Evolutionary conservation across 2,329 filamentous ascomycete species (phyloP).

Genomic region (Microsporum canis): DNA sequence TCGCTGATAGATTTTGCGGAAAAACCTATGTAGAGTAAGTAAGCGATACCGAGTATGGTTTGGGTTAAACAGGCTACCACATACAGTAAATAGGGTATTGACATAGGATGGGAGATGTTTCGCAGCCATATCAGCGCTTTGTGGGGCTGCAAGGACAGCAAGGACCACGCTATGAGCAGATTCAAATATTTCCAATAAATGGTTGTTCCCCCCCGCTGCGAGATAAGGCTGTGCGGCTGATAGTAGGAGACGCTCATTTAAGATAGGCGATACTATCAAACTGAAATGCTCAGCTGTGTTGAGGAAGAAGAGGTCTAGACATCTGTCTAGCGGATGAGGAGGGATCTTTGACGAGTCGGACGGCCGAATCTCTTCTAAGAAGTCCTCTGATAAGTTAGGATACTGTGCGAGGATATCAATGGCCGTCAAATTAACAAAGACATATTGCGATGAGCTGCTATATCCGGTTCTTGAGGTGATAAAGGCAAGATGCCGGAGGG

Average conservation of each 20-base stretch:
- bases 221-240: slow-evolving; percentile 66
- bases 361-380: slow-evolving; percentile 54
- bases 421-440: slow-evolving; percentile 69
- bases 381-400: slow-evolving; percentile 51
- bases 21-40: slow-evolving; percentile 45
- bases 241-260: slow-evolving; percentile 62
- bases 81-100: slow-evolving; percentile 57
- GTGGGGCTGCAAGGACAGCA: slow-evolving; percentile 66
- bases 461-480: slow-evolving; percentile 64
- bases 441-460: slow-evolving; percentile 68
- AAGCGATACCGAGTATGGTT: not conserved
- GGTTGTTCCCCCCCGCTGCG: slow-evolving; percentile 44
- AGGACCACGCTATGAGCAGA: slow-evolving; percentile 74
- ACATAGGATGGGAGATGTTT: slow-evolving; percentile 73
- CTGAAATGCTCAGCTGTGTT: slow-evolving; percentile 78
- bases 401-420: slow-evolving; percentile 72
- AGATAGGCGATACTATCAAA: slow-evolving; percentile 52
- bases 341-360: slow-evolving; percentile 46
- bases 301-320: slow-evolving; percentile 77
- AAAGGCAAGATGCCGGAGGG: slow-evolving; percentile 68
- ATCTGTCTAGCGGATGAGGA: slow-evolving; percentile 54
- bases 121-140: slow-evolving; percentile 59
- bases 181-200: slow-evolving; percentile 66
- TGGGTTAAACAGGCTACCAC: slow-evolving; percentile 10
- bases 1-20: slow-evolving; percentile 62